These are phyloP conservation scores for Dendrobium nobile DNA, from an alignment of 106 monocot genomes.

Conservation along the genomic window DNA sequence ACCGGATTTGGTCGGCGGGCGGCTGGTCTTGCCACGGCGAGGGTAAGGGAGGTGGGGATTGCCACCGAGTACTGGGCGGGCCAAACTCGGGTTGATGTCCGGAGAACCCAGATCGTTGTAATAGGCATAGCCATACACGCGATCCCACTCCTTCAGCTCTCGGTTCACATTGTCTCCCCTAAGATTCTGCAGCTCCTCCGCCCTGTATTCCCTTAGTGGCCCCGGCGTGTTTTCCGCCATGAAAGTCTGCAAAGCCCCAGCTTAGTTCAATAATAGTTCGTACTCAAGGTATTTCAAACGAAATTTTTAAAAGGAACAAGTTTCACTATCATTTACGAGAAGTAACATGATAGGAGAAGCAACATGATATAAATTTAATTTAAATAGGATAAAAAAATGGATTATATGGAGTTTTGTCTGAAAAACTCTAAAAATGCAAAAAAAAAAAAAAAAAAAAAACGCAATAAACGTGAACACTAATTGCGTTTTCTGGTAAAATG, in stretches of 20 bases:
- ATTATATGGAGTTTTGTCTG: no score
- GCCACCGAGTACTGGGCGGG: constrained; percentile 53
- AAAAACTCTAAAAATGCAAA: no score
- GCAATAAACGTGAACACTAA: no score
- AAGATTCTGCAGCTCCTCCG: constrained; percentile 46
- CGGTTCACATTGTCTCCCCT: constrained; percentile 37
- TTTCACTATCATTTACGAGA: no score
- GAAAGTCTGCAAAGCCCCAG: constrained; percentile 26
- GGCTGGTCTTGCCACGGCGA: constrained; percentile 47
- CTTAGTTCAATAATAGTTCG: no score
- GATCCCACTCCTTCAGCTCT: constrained; percentile 40
- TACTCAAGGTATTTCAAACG: no score
- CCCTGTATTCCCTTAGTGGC: constrained; percentile 33
- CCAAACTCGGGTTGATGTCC: constrained; percentile 17
- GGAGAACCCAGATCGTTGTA: constrained; percentile 80
- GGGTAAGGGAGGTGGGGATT: constrained; percentile 56
- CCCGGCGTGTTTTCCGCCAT: constrained; percentile 44
- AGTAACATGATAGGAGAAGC: no score
- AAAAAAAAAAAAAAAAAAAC: no score
- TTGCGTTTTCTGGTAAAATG: no score
- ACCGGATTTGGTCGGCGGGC: constrained; percentile 35
- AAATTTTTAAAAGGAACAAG: no score
- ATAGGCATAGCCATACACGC: constrained; percentile 57
- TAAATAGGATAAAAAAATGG: no score
- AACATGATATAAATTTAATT: no score